Percentiles rank a stretch among this genome's conserved stretches.
Conservation (phyloP, 495 filamentous ascomycete species). For the Penicillium cosmopolitanum region DNA sequence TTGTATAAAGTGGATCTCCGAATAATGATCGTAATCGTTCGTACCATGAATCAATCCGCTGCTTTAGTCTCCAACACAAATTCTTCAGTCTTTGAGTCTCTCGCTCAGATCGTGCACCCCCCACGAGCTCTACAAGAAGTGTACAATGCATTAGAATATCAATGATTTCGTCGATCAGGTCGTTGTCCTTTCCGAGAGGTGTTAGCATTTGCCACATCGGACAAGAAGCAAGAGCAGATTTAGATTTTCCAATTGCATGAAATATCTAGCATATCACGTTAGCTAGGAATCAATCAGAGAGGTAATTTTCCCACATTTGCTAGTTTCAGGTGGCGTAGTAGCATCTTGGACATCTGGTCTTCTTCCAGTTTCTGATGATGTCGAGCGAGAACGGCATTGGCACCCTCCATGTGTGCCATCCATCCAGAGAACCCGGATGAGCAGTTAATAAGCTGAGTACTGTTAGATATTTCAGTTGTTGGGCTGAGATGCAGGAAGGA, state of each 20-base stretch:
- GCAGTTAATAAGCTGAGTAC: conserved; percentile 14
- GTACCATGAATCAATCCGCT: conserved; percentile 13
- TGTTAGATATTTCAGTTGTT: conserved; percentile 1
- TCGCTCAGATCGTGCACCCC: not conserved
- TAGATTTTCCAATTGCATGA: conserved; percentile 24
- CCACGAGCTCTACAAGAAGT: conserved; percentile 10
- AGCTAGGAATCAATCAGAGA: not conserved
- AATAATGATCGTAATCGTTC: not conserved
- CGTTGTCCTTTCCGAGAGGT: conserved; percentile 2
- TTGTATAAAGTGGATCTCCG: conserved; percentile 8
- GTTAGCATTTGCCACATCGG: conserved; percentile 18
- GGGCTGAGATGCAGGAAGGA: not conserved
- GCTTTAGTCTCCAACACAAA: not conserved
- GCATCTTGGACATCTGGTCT: conserved; percentile 14
- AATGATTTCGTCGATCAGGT: conserved; percentile 19
- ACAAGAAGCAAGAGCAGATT: conserved; percentile 18
- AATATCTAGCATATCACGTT: conserved; percentile 6
- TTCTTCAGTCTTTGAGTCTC: conserved; percentile 10
- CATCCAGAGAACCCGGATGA: conserved; percentile 19
- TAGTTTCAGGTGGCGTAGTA: conserved; percentile 18
- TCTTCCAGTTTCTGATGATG: conserved; percentile 13
- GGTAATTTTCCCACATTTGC: conserved; percentile 13
- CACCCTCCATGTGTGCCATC: conserved; percentile 25
- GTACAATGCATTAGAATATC: conserved; percentile 24
- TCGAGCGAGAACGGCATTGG: conserved; percentile 20